phyloP scores from a whole-genome alignment of 164 flowering plant species.

The Vitis labrusca region DNA sequence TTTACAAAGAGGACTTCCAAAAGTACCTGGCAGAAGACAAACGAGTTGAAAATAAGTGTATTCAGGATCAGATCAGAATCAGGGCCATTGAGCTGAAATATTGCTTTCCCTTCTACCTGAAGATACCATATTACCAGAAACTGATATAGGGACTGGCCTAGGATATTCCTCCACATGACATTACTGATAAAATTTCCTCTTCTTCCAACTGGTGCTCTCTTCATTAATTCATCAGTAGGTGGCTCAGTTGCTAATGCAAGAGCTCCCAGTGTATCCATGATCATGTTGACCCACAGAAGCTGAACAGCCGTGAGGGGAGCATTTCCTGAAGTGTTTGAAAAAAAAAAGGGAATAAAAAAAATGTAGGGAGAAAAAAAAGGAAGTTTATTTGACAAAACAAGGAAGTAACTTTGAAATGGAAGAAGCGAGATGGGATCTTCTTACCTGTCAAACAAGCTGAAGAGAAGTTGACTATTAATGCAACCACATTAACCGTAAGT shows the following conservation, averaged over 20 bases:
- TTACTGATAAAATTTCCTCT: constrained; percentile 55
- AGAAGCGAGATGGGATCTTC: neutral
- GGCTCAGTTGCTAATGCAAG: constrained; percentile 88
- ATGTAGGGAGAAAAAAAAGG: neutral
- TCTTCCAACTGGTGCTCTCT: constrained; percentile 66
- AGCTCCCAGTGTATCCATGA: constrained; percentile 79
- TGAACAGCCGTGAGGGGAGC: constrained; percentile 83
- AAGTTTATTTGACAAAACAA: neutral
- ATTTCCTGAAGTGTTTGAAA: constrained; percentile 37
- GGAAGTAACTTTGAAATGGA: neutral
- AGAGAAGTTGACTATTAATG: constrained; percentile 65
- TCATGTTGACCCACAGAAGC: constrained; percentile 74
- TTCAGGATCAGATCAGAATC: constrained; percentile 44
- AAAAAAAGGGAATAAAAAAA: neutral
- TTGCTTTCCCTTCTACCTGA: constrained; percentile 45
- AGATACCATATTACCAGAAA: constrained; percentile 54
- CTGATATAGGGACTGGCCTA: constrained; percentile 66
- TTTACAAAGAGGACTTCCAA: too few species aligned
- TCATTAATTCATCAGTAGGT: constrained; percentile 69
- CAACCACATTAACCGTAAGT: constrained; percentile 76
- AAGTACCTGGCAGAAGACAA: constrained; percentile 70
- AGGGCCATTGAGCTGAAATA: constrained; percentile 45
- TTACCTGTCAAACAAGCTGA: constrained; percentile 78
- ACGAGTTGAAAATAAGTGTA: constrained; percentile 69
- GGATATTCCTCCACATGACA: constrained; percentile 71